phyloP scores from a whole-genome alignment of 192 early-diverging fungal genomes.

The Thoreauomyces humboldtii region DNA sequence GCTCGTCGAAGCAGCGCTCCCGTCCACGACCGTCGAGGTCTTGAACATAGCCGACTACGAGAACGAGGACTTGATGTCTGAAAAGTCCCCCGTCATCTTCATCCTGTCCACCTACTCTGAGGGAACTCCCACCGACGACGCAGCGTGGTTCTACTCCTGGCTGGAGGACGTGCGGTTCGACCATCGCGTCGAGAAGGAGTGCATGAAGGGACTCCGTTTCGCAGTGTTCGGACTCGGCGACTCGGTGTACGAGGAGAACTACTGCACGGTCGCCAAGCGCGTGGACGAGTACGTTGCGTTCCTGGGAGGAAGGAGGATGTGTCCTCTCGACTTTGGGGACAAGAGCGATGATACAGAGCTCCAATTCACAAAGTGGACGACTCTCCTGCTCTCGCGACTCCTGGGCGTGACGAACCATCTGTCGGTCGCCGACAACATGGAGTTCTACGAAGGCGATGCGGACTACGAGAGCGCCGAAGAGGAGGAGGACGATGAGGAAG shows the following conservation, averaged over 20 bases:
- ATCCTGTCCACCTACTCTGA: slow-evolving; percentile 66
- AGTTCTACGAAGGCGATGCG: slow-evolving; percentile 45
- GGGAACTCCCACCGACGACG: slow-evolving; percentile 61
- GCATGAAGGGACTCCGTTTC: slow-evolving; percentile 54
- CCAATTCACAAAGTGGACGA: slow-evolving; percentile 26
- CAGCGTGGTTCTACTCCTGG: slow-evolving; percentile 63
- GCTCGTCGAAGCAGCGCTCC: slow-evolving; percentile 20
- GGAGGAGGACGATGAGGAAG: slow-evolving; percentile 45
- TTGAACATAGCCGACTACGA: slow-evolving; percentile 65
- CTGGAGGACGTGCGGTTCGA: slow-evolving; percentile 60
- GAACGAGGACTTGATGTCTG: slow-evolving; percentile 56
- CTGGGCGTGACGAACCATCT: slow-evolving; percentile 27
- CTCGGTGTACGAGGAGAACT: slow-evolving; percentile 64
- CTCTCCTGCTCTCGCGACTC: slow-evolving; percentile 16
- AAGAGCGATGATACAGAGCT: slow-evolving; percentile 48
- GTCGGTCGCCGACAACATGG: slow-evolving; percentile 19
- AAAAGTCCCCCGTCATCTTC: slow-evolving; percentile 57
- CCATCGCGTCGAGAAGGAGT: slow-evolving; percentile 55
- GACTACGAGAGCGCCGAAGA: slow-evolving; percentile 50
- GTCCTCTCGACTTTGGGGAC: slow-evolving; percentile 59
- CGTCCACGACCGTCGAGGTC: slow-evolving; percentile 28
- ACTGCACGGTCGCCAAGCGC: slow-evolving; percentile 50
- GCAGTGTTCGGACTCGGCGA: slow-evolving; percentile 73
- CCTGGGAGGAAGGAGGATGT: slow-evolving; percentile 61
- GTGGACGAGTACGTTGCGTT: slow-evolving; percentile 62